These are phyloP conservation scores for Termitomyces bulborhizus DNA, from an alignment of 768 basidiomycete genomes.

Conservation along the genomic window DNA sequence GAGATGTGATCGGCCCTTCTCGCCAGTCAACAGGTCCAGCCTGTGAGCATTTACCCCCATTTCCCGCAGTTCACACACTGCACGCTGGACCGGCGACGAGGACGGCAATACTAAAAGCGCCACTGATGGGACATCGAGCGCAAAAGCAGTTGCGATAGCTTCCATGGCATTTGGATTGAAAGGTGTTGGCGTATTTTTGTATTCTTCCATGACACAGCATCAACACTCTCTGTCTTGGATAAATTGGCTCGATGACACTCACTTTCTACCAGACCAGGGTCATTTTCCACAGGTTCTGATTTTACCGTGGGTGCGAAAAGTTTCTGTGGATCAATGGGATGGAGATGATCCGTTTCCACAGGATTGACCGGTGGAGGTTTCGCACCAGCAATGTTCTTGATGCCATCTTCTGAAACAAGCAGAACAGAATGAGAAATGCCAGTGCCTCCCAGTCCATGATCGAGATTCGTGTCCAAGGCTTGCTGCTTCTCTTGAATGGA, in stretches of 20 bases:
- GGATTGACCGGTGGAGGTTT: conserved; percentile 7
- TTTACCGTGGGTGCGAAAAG: conserved; percentile 12
- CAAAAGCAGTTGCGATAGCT: conserved; percentile 64
- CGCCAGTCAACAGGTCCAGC: conserved; percentile 44
- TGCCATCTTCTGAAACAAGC: conserved; percentile 50
- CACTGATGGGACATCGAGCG: conserved; percentile 61
- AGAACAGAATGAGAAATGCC: conserved; percentile 48
- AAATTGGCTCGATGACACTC: conserved; percentile 4
- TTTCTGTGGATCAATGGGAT: conserved; percentile 13
- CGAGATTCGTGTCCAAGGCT: conserved; percentile 1
- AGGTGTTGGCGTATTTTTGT: conserved; percentile 39
- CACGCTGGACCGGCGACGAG: conserved; percentile 51
- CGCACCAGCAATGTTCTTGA: conserved; percentile 52
- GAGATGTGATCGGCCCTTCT: conserved; percentile 37
- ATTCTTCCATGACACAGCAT: conserved; percentile 38
- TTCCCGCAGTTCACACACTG: conserved; percentile 55
- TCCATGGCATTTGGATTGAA: conserved; percentile 56
- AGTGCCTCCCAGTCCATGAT: conserved; percentile 15
- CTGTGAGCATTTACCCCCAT: conserved; percentile 64
- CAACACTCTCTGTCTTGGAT: background rate
- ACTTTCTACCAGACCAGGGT: conserved; percentile 19
- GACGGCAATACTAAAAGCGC: conserved; percentile 68
- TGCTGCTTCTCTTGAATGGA: background rate
- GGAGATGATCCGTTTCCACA: conserved; percentile 5
- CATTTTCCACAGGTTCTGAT: conserved; percentile 11